These are phyloP conservation scores for Allium cepa DNA, from an alignment of 106 monocot species.

Conservation along the genomic window DNA sequence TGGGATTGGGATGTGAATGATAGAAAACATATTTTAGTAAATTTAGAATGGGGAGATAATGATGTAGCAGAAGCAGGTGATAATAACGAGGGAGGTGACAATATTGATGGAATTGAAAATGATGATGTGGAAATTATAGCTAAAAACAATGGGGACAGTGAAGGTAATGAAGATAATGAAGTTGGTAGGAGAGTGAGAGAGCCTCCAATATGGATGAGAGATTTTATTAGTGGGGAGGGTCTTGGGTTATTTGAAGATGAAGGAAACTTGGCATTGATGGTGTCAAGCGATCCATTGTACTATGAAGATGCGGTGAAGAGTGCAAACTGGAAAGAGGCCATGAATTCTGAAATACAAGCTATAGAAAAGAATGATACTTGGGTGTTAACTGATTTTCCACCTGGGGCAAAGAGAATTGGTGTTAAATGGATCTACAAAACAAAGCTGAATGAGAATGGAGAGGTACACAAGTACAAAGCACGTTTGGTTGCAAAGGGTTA, in stretches of 20 bases:
- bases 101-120: not conserved
- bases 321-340: too few relatives aligned
- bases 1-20: not conserved
- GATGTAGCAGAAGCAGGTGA: not conserved
- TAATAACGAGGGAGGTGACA: not conserved
- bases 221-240: not conserved
- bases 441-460: too few relatives aligned
- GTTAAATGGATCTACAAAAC: too few relatives aligned
- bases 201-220: not conserved
- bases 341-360: too few relatives aligned
- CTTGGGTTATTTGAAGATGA: not conserved
- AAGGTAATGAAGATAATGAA: not conserved
- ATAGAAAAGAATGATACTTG: too few relatives aligned
- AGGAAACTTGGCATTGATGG: not conserved
- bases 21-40: not conserved
- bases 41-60: not conserved
- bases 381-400: not conserved
- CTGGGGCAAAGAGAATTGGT: too few relatives aligned
- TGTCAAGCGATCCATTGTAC: not conserved
- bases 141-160: not conserved
- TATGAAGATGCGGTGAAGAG: not conserved
- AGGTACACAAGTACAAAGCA: too few relatives aligned
- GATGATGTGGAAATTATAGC: too few relatives aligned
- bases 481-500: too few relatives aligned
- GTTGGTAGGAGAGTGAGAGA: not conserved